Evolutionary conservation across 176 grass and related monocot species (phyloP).

Genomic region (Pontederia crassipes): DNA sequence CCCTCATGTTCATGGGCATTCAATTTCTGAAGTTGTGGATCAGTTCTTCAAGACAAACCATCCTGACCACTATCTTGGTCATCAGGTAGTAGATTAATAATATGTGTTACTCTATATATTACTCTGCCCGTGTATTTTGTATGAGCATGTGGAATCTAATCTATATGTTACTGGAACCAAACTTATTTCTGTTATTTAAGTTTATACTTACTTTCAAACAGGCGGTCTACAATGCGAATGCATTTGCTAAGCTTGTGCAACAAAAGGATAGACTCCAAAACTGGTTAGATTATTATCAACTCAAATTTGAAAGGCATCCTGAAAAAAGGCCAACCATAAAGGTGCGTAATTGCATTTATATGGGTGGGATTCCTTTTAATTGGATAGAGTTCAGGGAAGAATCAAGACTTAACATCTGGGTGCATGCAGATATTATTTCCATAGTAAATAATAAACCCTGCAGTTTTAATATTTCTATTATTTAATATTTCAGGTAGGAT

Average conservation of each 20-base stretch:
- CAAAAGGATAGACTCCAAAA: slow-evolving; percentile 74
- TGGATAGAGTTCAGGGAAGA: too few species aligned
- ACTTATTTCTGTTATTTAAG: neutral
- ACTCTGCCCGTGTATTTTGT: too few species aligned
- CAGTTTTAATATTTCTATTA: neutral
- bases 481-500: slow-evolving; percentile 56
- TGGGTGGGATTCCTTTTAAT: too few species aligned
- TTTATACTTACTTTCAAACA: slow-evolving; percentile 23
- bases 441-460: neutral
- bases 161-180: neutral
- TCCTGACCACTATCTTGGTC: slow-evolving; percentile 87
- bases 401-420: too few species aligned
- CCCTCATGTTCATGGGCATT: slow-evolving; percentile 56
- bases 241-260: slow-evolving; percentile 69
- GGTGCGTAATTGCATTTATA: slow-evolving; percentile 33
- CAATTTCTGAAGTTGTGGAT: slow-evolving; percentile 78
- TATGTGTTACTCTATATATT: too few species aligned
- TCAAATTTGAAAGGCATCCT: slow-evolving; percentile 84
- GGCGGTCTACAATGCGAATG: slow-evolving; percentile 97
- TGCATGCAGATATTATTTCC: too few species aligned
- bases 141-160: too few species aligned
- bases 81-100: slow-evolving; percentile 42
- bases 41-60: slow-evolving; percentile 89
- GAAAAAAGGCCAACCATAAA: slow-evolving; percentile 52
- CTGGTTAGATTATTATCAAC: slow-evolving; percentile 87